Conservation (phyloP, 768 basidiomycete species). For the Mycena haematopus region DNA sequence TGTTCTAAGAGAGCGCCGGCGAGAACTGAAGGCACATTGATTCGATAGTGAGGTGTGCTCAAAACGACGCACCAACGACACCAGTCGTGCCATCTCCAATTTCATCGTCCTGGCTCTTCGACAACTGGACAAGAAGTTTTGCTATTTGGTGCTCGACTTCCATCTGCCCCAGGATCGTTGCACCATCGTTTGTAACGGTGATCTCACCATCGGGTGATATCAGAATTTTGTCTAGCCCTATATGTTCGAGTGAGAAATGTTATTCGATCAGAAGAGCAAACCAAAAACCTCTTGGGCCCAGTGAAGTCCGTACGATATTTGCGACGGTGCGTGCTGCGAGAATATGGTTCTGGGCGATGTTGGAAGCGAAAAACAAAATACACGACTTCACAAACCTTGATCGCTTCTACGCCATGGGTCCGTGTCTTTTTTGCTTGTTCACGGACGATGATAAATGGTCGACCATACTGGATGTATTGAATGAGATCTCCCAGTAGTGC, state of each 20-base stretch:
- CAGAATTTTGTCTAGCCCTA: conserved; percentile 94
- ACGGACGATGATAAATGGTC: conserved; percentile 97
- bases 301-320: conserved; percentile 92
- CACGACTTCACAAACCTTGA: conserved; percentile 69
- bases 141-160: conserved; percentile 99
- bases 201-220: conserved; percentile 98
- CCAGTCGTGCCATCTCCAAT: conserved; percentile 99
- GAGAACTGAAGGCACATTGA: conserved; percentile 62
- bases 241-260: conserved; percentile 17
- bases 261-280: conserved; percentile 2
- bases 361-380: conserved; percentile 23
- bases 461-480: conserved; percentile 70
- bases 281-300: conserved; percentile 86
- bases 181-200: conserved; percentile 98
- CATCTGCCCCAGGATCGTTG: conserved; percentile 98
- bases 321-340: conserved; percentile 93
- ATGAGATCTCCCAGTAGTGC: neutral
- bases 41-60: conserved; percentile 5
- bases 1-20: conserved; percentile 97
- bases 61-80: conserved; percentile 85
- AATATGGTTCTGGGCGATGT: conserved; percentile 77
- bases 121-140: conserved; percentile 94
- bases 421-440: conserved; percentile 94
- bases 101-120: conserved; percentile 99
- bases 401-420: conserved; percentile 91